phyloP scores from a whole-genome alignment of 495 filamentous ascomycete species.

The Eremomyces bilateralis region DNA sequence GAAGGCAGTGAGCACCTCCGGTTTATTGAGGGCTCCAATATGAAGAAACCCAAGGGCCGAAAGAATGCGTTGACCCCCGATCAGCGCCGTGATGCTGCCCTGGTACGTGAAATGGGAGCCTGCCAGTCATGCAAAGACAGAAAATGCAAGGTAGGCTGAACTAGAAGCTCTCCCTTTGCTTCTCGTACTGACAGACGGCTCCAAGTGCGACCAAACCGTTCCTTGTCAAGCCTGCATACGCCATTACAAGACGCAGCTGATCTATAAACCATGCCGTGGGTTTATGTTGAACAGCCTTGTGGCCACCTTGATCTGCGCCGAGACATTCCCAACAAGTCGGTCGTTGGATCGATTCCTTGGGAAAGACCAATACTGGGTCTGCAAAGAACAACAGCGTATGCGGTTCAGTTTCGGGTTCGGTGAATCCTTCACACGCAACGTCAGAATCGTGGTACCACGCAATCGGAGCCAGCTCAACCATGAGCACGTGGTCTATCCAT shows the following conservation, averaged over 20 bases:
- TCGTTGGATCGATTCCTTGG: constrained; percentile 6
- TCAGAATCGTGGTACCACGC: constrained; percentile 3
- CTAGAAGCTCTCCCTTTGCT: too few relatives aligned
- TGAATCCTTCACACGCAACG: constrained; percentile 4
- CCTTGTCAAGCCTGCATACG: constrained; percentile 13
- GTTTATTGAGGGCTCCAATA: too few relatives aligned
- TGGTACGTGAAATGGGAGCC: too few relatives aligned
- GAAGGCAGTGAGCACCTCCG: too few relatives aligned
- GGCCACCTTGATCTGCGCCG: not conserved
- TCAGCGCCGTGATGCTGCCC: too few relatives aligned
- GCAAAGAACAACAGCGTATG: constrained; percentile 4
- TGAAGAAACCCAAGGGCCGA: too few relatives aligned
- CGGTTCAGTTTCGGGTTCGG: constrained; percentile 12
- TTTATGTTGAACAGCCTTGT: constrained; percentile 6
- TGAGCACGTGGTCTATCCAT: constrained; percentile 11
- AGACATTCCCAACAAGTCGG: not conserved
- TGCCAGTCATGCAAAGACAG: too few relatives aligned
- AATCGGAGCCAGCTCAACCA: constrained; percentile 5
- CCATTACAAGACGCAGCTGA: constrained; percentile 10
- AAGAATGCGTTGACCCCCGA: too few relatives aligned
- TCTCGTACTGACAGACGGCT: too few relatives aligned
- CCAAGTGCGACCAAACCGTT: constrained; percentile 12
- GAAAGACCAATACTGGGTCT: not conserved
- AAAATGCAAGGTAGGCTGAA: too few relatives aligned
- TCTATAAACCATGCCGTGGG: constrained; percentile 10